These are phyloP conservation scores for Fusarium sambucinum DNA, from an alignment of 2,329 filamentous ascomycete genomes.

Conservation along the genomic window DNA sequence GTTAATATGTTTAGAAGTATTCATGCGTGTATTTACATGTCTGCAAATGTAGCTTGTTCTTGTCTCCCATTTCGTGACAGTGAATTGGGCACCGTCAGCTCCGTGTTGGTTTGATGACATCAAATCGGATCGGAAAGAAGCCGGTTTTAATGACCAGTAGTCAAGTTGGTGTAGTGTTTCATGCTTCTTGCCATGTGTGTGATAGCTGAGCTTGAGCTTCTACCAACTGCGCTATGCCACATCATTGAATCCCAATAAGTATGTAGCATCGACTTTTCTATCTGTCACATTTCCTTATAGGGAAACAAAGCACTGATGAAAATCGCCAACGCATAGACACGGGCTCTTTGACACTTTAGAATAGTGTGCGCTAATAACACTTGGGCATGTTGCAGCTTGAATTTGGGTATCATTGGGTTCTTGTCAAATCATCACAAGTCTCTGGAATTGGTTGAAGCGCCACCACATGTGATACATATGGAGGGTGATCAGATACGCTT, in stretches of 20 bases:
- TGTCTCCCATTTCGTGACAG: not conserved
- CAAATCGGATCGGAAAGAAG: constrained; percentile 7
- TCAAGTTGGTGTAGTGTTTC: constrained; percentile 21
- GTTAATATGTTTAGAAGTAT: constrained; percentile 5
- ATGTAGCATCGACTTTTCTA: constrained; percentile 26
- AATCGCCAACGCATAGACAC: constrained; percentile 28
- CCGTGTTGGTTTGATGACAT: not conserved
- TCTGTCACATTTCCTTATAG: constrained; percentile 24
- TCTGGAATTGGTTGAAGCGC: constrained; percentile 41
- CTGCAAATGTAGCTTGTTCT: not conserved
- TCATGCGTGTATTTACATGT: not conserved
- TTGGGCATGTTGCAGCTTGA: constrained; percentile 14
- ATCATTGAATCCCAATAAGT: constrained; percentile 32
- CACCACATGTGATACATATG: constrained; percentile 16
- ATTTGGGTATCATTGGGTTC: not conserved
- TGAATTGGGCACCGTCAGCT: not conserved
- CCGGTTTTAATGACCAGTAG: not conserved
- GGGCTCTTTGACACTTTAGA: not conserved
- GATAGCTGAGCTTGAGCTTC: constrained; percentile 15
- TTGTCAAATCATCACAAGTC: not conserved
- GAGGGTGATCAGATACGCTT: constrained; percentile 11
- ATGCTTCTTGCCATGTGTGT: not conserved
- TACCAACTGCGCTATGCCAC: constrained; percentile 44
- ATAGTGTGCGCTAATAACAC: constrained; percentile 2
- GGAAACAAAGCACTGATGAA: constrained; percentile 11